Evolutionary conservation across 352 stramenopile species (phyloP), one percentile per base, ranked within the genome.

Genomic region (Poterioochromonas sp.): DNA sequence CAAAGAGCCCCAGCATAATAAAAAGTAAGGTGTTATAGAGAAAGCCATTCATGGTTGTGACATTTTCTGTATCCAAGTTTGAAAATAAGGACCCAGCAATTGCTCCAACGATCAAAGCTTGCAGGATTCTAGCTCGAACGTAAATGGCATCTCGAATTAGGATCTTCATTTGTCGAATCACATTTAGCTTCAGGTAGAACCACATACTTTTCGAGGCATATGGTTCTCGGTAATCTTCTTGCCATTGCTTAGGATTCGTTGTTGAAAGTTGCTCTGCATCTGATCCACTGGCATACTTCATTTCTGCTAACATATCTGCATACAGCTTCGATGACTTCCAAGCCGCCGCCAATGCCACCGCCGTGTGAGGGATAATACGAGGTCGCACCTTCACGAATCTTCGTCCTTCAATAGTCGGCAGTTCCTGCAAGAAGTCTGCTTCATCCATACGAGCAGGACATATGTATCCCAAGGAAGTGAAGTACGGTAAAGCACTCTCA

Each of bases 1-100:
- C 79, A 41, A 91, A 91, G 41, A 89, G 85, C 15, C 89, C 89
- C 78, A 96, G 83, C 1, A 87, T 89, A 0, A 93, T 82, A 76
- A 93, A 95, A 81, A 96, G 91, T 37, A 88, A 86, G 73, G 84
- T 88, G 51, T 90, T 90, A 81, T 95, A 96, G 0, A 95, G 81
- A 47, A 95, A 80, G 51, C 91, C 90, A 44, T 95, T 82, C 43
- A 93, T 74, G 40, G 80, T 84, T 35, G 81, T 44, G 32, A 83
- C 78, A 73, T 86, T 80, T 26, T 83, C 77, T 20, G 37, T 58
- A 54, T 51, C n/a, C 1, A 71, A 11, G 12, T 80, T 47, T 34
- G 1, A 26, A 68, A 79, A 82, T 22, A 82, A 32, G 26, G 32
- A 44, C 40, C 18, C 73, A 11, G 53, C 32, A 35, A 83, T 37